Base-by-base conservation (phyloP, 495 filamentous ascomycete species). In the Penicillium canariense region DNA sequence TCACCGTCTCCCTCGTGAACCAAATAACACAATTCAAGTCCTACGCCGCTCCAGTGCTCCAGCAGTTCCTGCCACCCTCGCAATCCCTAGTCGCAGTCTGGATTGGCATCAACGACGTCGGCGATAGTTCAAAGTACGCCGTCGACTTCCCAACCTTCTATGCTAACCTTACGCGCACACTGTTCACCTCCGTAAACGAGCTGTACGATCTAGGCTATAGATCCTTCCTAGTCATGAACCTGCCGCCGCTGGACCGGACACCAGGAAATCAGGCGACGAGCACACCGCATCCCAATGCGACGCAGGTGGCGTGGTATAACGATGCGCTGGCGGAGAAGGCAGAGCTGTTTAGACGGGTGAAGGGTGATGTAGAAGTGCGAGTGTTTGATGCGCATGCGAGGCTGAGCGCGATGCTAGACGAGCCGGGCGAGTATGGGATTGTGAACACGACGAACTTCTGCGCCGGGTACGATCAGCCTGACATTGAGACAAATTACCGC, bases 401-500 rank as follows among this genome's bases (percentile, higher is more conserved):
- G 18, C 58, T 82, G 40, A 73, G 62, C 43, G 53, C 47, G 30
- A 72, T 82, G 28, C 50, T 81, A 32, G 78, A 79, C 54, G 35
- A 76, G 44, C 72, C 77, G 2, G 59, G 30, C 0, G 22, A 60
- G 48, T 82, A 74, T 58, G 74, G 71, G 5, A 74, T 81, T 56
- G 64, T 65, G 35, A 79, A 80, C 63, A 79, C 74, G 22, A 81
- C 76, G 2, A 50, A 48, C n/a, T 82, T 72, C 52, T 81, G 78
- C 53, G 50, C 67, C 4, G 74, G 65, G 7, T 81, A 80, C 60
- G 66, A 77, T 47, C 72, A 79, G 53, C 74, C 74, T 4, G 74
- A 79, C 65, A 72, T 83, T 44, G 59, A 53, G n/a, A 65, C 59
- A 22, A 67, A 77, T 42, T 75, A 75, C 45, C 52, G 51, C 31